Conservation (phyloP, 2,329 filamentous ascomycete species). For the Paramyrothecium sp. region DNA sequence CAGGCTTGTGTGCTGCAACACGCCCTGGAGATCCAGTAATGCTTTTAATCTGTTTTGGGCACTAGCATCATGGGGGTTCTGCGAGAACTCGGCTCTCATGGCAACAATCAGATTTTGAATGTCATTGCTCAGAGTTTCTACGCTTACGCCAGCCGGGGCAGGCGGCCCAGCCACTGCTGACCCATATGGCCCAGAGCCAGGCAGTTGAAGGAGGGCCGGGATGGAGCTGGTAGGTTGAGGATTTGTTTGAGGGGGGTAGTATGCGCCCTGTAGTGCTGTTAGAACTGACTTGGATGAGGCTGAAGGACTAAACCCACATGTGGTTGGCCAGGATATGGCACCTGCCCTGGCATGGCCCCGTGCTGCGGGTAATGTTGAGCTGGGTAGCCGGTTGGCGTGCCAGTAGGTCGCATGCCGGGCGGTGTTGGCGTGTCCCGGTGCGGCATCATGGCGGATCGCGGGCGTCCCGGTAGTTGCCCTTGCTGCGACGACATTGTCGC, state of each 20-base stretch:
- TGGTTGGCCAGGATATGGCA: slow-evolving; percentile 20
- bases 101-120: slow-evolving; percentile 74
- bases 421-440: slow-evolving; percentile 76
- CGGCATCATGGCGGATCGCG: slow-evolving; percentile 50
- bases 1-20: slow-evolving; percentile 73
- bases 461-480: slow-evolving; percentile 42
- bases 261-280: slow-evolving; percentile 10
- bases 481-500: slow-evolving; percentile 53
- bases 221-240: slow-evolving; percentile 33
- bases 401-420: slow-evolving; percentile 44
- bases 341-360: slow-evolving; percentile 22
- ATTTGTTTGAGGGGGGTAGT: slow-evolving; percentile 37
- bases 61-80: slow-evolving; percentile 72
- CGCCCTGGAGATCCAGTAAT: slow-evolving; percentile 75
- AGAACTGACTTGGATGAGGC: slow-evolving; percentile 2
- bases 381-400: slow-evolving; percentile 19
- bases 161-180: slow-evolving; percentile 16
- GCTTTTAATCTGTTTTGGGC: slow-evolving; percentile 80
- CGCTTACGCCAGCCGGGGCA: slow-evolving; percentile 51
- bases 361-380: slow-evolving; percentile 25
- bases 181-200: slow-evolving; percentile 36
- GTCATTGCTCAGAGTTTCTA: slow-evolving; percentile 78
- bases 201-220: slow-evolving; percentile 40
- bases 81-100: slow-evolving; percentile 71
- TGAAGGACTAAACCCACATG: slow-evolving; percentile 21